Conservation (phyloP, 208 protist species). For the Chromosphaera perkinsii region DNA sequence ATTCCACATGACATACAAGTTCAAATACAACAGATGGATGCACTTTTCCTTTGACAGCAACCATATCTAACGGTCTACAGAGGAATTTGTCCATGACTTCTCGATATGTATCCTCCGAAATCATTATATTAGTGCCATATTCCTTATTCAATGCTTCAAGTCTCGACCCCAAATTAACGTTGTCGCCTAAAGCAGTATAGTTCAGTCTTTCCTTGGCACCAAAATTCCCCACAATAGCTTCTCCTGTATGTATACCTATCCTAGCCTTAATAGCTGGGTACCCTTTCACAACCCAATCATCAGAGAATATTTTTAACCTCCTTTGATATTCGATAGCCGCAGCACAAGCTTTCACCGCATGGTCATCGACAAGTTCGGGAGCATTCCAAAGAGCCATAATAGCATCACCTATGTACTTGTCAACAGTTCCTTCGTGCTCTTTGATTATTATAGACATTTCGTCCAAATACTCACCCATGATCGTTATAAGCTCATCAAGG, state of each 20-base stretch:
- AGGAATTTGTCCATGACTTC: constrained; percentile 10
- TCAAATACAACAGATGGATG: constrained; percentile 17
- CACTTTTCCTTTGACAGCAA: constrained; percentile 8
- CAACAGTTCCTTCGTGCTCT: neutral
- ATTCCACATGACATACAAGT: constrained; percentile 10
- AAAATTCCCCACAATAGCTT: constrained; percentile 30
- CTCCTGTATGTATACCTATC: constrained; percentile 34
- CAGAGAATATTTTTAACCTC: neutral
- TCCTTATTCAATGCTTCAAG: constrained; percentile 26
- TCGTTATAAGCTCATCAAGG: neutral
- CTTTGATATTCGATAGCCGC: neutral
- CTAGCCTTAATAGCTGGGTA: constrained; percentile 14
- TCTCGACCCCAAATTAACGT: constrained; percentile 20
- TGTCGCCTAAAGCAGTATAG: constrained; percentile 39
- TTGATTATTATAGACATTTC: neutral
- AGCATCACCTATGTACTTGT: neutral
- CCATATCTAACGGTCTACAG: constrained; percentile 23
- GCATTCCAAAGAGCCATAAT: neutral
- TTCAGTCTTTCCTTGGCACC: constrained; percentile 23
- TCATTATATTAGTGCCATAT: constrained; percentile 26
- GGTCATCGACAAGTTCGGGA: neutral
- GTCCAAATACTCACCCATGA: neutral
- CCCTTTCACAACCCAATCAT: constrained; percentile 5
- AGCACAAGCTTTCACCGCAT: neutral
- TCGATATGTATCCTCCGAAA: constrained; percentile 16